Conservation (phyloP, 2,329 filamentous ascomycete species). For the Pestalotiopsis sp. region DNA sequence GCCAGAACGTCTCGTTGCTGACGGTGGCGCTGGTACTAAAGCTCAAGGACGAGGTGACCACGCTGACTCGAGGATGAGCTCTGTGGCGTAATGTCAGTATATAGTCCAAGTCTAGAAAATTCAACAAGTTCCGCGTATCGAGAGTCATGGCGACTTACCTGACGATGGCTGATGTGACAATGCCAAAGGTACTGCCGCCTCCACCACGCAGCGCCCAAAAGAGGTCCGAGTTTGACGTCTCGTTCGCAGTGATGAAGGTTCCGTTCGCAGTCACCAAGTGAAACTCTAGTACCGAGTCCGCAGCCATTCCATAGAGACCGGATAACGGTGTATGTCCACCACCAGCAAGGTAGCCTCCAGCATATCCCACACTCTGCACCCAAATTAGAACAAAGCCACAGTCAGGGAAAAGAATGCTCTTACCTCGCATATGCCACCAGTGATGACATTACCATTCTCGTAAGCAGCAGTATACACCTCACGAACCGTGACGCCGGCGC, state of each 20-base stretch:
- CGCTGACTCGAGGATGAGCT: conserved; percentile 33
- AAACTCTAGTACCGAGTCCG: conserved; percentile 52
- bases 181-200: conserved; percentile 46
- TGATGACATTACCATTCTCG: conserved; percentile 46
- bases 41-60: conserved; percentile 30
- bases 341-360: conserved; percentile 49
- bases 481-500: conserved; percentile 54
- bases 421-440: conserved; percentile 54
- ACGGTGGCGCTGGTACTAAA: conserved; percentile 26
- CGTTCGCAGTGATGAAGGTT: conserved; percentile 43
- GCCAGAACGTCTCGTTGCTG: conserved; percentile 33
- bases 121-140: conserved; percentile 3
- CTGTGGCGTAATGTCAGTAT: background rate
- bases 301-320: conserved; percentile 50
- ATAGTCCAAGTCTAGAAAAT: too few species aligned
- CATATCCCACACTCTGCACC: conserved; percentile 49
- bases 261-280: conserved; percentile 53
- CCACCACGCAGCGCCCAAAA: conserved; percentile 56
- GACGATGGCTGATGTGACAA: conserved; percentile 44
- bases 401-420: background rate
- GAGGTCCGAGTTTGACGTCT: conserved; percentile 46
- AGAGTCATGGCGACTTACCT: conserved; percentile 35
- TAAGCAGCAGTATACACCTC: conserved; percentile 57
- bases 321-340: conserved; percentile 59
- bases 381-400: background rate